Evolutionary conservation across 2,329 filamentous ascomycete genomes (phyloP).

Genomic region (Fusarium sterilihyphosum): DNA sequence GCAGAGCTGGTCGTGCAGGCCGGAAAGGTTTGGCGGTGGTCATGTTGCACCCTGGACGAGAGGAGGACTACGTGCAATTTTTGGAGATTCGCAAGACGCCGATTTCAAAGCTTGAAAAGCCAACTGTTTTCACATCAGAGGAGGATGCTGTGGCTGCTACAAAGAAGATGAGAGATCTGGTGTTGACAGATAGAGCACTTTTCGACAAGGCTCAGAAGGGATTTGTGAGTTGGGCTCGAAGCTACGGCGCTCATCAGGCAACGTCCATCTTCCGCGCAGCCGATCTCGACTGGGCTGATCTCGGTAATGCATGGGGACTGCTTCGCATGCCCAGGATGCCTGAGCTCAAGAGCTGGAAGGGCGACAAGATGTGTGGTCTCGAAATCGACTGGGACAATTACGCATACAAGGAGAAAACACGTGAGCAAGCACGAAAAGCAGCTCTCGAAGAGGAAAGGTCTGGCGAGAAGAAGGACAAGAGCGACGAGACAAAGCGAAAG

Average conservation of each 20-base stretch:
- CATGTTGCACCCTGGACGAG: constrained; percentile 83
- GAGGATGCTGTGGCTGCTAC: constrained; percentile 68
- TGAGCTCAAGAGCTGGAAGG: constrained; percentile 79
- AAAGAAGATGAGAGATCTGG: constrained; percentile 68
- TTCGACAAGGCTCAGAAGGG: constrained; percentile 91
- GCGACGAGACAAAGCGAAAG: constrained; percentile 62
- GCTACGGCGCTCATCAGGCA: constrained; percentile 91
- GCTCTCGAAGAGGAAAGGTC: constrained; percentile 62
- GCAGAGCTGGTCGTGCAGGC: constrained; percentile 88
- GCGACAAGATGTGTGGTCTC: constrained; percentile 71
- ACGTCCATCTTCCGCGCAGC: constrained; percentile 87
- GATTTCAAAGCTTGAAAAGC: constrained; percentile 70
- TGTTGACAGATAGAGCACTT: constrained; percentile 63
- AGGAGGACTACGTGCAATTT: constrained; percentile 91
- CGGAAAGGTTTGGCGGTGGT: constrained; percentile 86
- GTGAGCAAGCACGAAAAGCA: constrained; percentile 72
- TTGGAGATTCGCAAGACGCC: constrained; percentile 89
- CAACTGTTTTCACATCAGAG: constrained; percentile 65
- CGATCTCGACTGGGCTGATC: constrained; percentile 86
- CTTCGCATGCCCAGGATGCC: constrained; percentile 93
- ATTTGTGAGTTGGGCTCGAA: constrained; percentile 93
- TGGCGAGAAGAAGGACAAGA: constrained; percentile 51
- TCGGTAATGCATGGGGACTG: constrained; percentile 86
- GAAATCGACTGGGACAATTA: constrained; percentile 74
- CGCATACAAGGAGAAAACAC: constrained; percentile 75